Evolutionary conservation across 495 filamentous ascomycete genomes (phyloP).

Genomic region (Talaromyces stipitatus): DNA sequence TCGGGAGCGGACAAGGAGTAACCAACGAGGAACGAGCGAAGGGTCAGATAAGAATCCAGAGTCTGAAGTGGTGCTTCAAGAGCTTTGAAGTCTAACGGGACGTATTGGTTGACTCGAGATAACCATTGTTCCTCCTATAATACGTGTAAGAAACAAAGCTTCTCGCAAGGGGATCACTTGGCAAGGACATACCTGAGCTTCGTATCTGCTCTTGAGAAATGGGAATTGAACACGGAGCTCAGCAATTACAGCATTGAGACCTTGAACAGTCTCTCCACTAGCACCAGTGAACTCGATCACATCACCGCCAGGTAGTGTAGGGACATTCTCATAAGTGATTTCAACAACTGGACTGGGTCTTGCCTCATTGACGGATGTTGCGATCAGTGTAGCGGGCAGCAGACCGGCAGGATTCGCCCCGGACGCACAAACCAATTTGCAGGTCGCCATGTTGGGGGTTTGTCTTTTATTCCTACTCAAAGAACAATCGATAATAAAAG

Average conservation of each 20-base stretch:
- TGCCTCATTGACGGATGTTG: slow-evolving; percentile 41
- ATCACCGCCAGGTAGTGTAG: slow-evolving; percentile 33
- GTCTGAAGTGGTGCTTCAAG: slow-evolving; percentile 67
- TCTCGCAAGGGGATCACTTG: slow-evolving; percentile 2
- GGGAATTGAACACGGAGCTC: slow-evolving; percentile 35
- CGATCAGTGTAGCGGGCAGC: slow-evolving; percentile 42
- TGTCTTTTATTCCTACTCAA: background rate
- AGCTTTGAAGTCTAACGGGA: slow-evolving; percentile 65
- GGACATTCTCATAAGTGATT: slow-evolving; percentile 41
- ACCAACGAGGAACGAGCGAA: slow-evolving; percentile 80
- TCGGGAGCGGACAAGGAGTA: slow-evolving; percentile 75
- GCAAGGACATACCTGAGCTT: slow-evolving; percentile 26
- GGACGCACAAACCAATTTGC: slow-evolving; percentile 48
- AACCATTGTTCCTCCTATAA: slow-evolving; percentile 51
- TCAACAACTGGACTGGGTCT: slow-evolving; percentile 34
- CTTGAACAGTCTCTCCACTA: slow-evolving; percentile 24
- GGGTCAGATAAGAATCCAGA: slow-evolving; percentile 77
- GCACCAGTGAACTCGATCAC: slow-evolving; percentile 29
- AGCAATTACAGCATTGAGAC: slow-evolving; percentile 28
- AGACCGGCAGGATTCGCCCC: slow-evolving; percentile 51
- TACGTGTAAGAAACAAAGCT: background rate
- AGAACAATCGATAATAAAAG: background rate
- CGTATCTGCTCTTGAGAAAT: slow-evolving; percentile 36
- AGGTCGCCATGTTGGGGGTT: slow-evolving; percentile 6
- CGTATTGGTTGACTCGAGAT: slow-evolving; percentile 40